Evolutionary conservation across 2,329 filamentous ascomycete genomes (phyloP).

Genomic region (Monosporascus sp.): DNA sequence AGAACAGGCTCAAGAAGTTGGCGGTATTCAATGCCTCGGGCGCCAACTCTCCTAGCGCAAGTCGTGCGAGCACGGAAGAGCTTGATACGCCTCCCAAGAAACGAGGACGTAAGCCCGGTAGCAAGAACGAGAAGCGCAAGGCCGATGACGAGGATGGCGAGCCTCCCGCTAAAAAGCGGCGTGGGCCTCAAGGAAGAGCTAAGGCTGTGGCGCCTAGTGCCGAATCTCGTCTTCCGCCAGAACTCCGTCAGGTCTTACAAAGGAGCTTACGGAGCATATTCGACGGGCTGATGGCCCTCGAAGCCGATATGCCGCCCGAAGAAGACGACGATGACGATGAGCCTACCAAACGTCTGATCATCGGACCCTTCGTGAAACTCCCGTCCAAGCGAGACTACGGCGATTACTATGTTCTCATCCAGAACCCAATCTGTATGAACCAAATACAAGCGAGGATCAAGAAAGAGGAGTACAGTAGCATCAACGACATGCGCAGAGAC

Average conservation of each 20-base stretch:
- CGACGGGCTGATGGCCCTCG: slow-evolving; percentile 75
- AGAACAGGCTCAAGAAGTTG: slow-evolving; percentile 64
- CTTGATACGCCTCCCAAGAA: slow-evolving; percentile 71
- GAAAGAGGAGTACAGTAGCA: slow-evolving; percentile 81
- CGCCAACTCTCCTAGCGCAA: slow-evolving; percentile 73
- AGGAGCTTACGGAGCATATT: slow-evolving; percentile 72
- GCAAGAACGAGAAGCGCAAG: slow-evolving; percentile 80
- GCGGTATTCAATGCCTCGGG: slow-evolving; percentile 29
- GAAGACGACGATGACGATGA: slow-evolving; percentile 53
- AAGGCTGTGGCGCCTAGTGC: slow-evolving; percentile 47
- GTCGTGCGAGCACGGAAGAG: slow-evolving; percentile 78
- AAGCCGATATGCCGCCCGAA: slow-evolving; percentile 65
- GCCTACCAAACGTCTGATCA: slow-evolving; percentile 69
- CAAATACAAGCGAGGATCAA: slow-evolving; percentile 93
- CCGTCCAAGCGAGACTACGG: slow-evolving; percentile 85
- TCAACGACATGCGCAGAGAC: slow-evolving; percentile 77
- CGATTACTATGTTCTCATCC: slow-evolving; percentile 93
- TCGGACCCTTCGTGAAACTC: slow-evolving; percentile 88
- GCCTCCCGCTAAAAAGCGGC: slow-evolving; percentile 72
- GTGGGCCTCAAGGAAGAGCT: slow-evolving; percentile 63
- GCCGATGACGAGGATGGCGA: slow-evolving; percentile 73
- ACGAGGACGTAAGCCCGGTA: slow-evolving; percentile 74
- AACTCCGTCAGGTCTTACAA: slow-evolving; percentile 74
- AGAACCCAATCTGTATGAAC: slow-evolving; percentile 91
- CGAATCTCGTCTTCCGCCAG: slow-evolving; percentile 50